phyloP scores from a whole-genome alignment of 208 protist species.

The Crithidia fasciculata region DNA sequence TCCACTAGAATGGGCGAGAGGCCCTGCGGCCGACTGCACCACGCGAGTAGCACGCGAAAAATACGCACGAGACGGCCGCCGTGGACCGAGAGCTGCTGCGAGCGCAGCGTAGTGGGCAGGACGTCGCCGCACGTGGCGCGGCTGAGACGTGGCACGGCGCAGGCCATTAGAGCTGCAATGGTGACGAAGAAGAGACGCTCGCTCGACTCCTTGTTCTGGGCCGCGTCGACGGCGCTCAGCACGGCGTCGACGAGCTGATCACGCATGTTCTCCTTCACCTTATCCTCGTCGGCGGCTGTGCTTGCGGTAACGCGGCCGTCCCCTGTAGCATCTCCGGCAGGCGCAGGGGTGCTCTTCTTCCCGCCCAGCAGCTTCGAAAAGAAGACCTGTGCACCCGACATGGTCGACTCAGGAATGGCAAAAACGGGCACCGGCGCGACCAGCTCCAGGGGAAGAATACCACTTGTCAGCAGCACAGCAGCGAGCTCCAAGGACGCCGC shows the following conservation, averaged over 20 bases:
- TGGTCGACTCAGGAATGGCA: slow-evolving; percentile 36
- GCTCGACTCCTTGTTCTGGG: slow-evolving; percentile 48
- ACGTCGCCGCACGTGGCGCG: slow-evolving; percentile 26
- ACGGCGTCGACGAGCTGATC: slow-evolving; percentile 70
- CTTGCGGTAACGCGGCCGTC: neutral
- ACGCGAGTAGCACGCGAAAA: slow-evolving; percentile 54
- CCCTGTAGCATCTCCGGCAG: neutral
- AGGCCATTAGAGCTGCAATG: slow-evolving; percentile 64
- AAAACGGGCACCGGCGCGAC: slow-evolving; percentile 33
- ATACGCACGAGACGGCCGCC: slow-evolving; percentile 48
- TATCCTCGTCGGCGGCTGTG: slow-evolving; percentile 8
- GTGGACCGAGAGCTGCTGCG: slow-evolving; percentile 47
- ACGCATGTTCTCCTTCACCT: slow-evolving; percentile 49
- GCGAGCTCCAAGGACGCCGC: slow-evolving; percentile 60
- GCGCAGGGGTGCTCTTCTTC: slow-evolving; percentile 4
- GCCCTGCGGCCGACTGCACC: slow-evolving; percentile 40
- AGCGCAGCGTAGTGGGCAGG: slow-evolving; percentile 27
- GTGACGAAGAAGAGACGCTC: slow-evolving; percentile 68
- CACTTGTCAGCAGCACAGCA: slow-evolving; percentile 58
- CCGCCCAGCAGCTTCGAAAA: slow-evolving; percentile 65
- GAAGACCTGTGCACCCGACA: slow-evolving; percentile 54
- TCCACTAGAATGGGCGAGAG: slow-evolving; percentile 50
- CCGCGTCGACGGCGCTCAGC: slow-evolving; percentile 37
- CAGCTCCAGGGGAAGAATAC: slow-evolving; percentile 54
- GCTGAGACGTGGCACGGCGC: slow-evolving; percentile 51